Evolutionary conservation across 495 filamentous ascomycete species (phyloP).

Genomic region (Talaromyces borbonicus): DNA sequence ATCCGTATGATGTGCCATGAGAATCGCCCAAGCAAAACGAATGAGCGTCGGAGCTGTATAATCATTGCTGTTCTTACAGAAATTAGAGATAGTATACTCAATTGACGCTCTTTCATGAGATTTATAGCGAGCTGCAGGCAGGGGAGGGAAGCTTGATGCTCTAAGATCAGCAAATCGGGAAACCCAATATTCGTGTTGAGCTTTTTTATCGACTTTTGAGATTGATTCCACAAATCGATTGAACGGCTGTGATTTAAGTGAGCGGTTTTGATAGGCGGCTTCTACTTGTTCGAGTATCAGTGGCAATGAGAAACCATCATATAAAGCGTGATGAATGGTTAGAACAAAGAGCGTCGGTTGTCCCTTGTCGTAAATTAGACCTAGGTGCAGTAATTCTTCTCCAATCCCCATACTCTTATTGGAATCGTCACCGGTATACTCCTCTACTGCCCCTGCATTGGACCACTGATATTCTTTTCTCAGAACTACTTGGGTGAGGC

Average conservation of each 20-base stretch:
- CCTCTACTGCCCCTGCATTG: slow-evolving; percentile 15
- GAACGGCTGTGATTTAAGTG: background rate
- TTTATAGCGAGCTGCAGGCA: background rate
- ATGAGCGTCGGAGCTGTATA: slow-evolving; percentile 14
- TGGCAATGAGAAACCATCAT: slow-evolving; percentile 50
- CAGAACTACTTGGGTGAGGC: slow-evolving; percentile 22
- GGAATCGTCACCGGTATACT: slow-evolving; percentile 25
- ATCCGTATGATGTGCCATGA: slow-evolving; percentile 27
- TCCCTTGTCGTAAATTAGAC: background rate
- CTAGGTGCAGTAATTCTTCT: slow-evolving; percentile 24
- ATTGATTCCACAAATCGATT: slow-evolving; percentile 24
- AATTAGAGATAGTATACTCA: background rate
- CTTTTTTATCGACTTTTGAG: slow-evolving; percentile 14
- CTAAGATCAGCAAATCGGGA: slow-evolving; percentile 17
- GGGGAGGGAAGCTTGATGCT: slow-evolving; percentile 1
- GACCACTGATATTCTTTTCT: slow-evolving; percentile 32
- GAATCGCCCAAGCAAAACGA: slow-evolving; percentile 31
- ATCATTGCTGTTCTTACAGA: background rate
- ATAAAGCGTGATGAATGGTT: slow-evolving; percentile 52
- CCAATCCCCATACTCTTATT: slow-evolving; percentile 30
- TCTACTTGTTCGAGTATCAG: slow-evolving; percentile 37
- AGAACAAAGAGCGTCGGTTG: slow-evolving; percentile 6
- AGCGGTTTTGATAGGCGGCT: slow-evolving; percentile 38
- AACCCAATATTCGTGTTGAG: slow-evolving; percentile 21
- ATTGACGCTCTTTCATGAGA: background rate